Evolutionary conservation across 169 alveolate genomes (phyloP).

Genomic region (Eimeria praecox): DNA sequence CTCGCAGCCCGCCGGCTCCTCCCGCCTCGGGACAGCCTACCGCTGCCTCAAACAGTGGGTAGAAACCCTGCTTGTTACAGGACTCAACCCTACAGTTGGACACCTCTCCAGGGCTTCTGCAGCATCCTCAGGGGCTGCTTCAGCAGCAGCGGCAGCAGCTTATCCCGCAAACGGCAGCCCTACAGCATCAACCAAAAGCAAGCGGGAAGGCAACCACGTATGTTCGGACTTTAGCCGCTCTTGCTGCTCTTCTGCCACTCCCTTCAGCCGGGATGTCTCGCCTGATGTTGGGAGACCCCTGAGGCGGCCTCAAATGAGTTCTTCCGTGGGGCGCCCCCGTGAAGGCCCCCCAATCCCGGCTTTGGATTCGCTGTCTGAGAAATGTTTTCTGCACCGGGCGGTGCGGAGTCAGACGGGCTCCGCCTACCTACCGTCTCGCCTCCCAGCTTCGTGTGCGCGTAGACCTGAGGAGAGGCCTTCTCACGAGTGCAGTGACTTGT

Average conservation of each 20-base stretch:
- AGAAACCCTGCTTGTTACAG: slow-evolving; percentile 16
- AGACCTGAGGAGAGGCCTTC: not conserved
- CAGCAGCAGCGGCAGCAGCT: not conserved
- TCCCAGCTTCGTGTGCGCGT: not conserved
- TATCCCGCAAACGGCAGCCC: not conserved
- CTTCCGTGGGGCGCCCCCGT: not conserved
- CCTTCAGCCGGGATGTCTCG: not conserved
- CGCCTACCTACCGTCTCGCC: slow-evolving; percentile 4
- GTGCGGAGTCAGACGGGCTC: slow-evolving; percentile 13
- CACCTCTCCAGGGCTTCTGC: slow-evolving; percentile 11
- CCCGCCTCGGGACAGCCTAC: slow-evolving; percentile 39
- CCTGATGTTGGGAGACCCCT: slow-evolving; percentile 39
- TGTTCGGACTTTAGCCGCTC: slow-evolving; percentile 39
- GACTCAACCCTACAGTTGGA: slow-evolving; percentile 31
- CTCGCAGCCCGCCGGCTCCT: slow-evolving; percentile 43
- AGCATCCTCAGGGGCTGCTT: not conserved
- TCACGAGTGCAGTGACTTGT: not conserved
- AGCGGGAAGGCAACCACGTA: slow-evolving; percentile 15
- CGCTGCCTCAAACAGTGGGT: slow-evolving; percentile 58
- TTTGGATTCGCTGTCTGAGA: slow-evolving; percentile 12
- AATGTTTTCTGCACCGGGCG: not conserved
- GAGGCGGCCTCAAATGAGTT: not conserved
- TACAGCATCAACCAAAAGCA: not conserved
- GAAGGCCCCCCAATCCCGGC: not conserved
- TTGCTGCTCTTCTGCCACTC: slow-evolving; percentile 51